A percentile compares a stretch with the other conserved stretches of the same genome.
Evolutionary conservation across 2,329 filamentous ascomycete genomes (phyloP).

Genomic region (Colletotrichum filicis): DNA sequence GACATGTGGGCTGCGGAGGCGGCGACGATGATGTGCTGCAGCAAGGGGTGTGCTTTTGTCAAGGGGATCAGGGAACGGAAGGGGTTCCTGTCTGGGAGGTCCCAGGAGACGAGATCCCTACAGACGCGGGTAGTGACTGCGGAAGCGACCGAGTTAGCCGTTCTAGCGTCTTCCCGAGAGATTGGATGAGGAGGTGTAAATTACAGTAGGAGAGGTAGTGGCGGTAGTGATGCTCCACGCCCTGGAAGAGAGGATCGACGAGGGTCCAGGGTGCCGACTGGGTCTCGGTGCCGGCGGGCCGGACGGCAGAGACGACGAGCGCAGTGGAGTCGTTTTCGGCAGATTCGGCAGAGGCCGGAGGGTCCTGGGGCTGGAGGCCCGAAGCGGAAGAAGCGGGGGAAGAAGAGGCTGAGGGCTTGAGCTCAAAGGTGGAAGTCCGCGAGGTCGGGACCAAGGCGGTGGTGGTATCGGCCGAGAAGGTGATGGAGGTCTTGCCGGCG

Average conservation of each 20-base stretch:
- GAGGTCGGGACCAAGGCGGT: background rate
- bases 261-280: constrained; percentile 50
- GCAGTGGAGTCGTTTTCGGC: background rate
- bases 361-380: background rate
- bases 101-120: constrained; percentile 61
- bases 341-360: background rate
- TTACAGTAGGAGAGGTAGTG: constrained; percentile 56
- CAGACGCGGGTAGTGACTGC: constrained; percentile 62
- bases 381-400: background rate
- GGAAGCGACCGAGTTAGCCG: constrained; percentile 40
- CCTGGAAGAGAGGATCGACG: constrained; percentile 59
- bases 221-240: constrained; percentile 60
- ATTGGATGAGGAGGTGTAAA: constrained; percentile 33
- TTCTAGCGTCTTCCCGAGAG: constrained; percentile 12
- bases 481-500: constrained; percentile 51
- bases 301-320: constrained; percentile 39
- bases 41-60: constrained; percentile 51
- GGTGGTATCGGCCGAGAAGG: constrained; percentile 32
- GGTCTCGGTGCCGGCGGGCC: constrained; percentile 33
- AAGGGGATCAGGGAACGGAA: constrained; percentile 58
- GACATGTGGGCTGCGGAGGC: constrained; percentile 61
- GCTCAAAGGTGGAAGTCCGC: background rate
- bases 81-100: constrained; percentile 56
- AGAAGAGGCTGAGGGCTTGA: background rate
- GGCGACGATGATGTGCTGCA: constrained; percentile 60